These are phyloP conservation scores for Syzygium jambos DNA, from an alignment of 345 rosid genomes.

Conservation along the genomic window DNA sequence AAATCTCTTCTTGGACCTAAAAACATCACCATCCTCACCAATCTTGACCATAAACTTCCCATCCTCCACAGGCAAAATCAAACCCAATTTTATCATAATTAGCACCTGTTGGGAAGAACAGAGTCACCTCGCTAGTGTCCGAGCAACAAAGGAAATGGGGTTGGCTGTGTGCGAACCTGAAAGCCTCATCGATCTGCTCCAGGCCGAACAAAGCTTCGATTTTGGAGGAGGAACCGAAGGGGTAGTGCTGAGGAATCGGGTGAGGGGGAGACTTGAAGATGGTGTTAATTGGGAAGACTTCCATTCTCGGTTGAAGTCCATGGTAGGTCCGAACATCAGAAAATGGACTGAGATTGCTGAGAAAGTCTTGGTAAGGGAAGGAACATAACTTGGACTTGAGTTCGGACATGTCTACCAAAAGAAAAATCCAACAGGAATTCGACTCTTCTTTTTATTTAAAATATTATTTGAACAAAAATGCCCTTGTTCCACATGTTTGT, in stretches of 20 bases:
- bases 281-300: constrained; percentile 23
- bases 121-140: constrained; percentile 6
- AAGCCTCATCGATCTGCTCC: constrained; percentile 1
- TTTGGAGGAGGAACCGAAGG: constrained; percentile 24
- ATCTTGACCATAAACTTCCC: constrained; percentile 16
- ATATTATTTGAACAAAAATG: too few relatives aligned
- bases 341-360: background rate
- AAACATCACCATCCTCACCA: constrained; percentile 19
- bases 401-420: too few relatives aligned
- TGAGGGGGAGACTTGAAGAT: constrained; percentile 25
- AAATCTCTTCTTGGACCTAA: constrained; percentile 21
- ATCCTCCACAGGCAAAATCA: constrained; percentile 23
- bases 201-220: constrained; percentile 16
- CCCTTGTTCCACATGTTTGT: too few relatives aligned
- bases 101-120: constrained; percentile 53
- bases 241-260: constrained; percentile 38
- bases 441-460: too few relatives aligned
- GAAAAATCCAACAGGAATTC: too few relatives aligned
- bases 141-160: constrained; percentile 47
- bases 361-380: too few relatives aligned
- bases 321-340: background rate
- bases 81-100: constrained; percentile 62
- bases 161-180: constrained; percentile 22
- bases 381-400: too few relatives aligned
- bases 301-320: constrained; percentile 12